These are phyloP conservation scores for Yamadazyma friedrichii DNA, from an alignment of 1,139 yeast species.

Conservation along the genomic window DNA sequence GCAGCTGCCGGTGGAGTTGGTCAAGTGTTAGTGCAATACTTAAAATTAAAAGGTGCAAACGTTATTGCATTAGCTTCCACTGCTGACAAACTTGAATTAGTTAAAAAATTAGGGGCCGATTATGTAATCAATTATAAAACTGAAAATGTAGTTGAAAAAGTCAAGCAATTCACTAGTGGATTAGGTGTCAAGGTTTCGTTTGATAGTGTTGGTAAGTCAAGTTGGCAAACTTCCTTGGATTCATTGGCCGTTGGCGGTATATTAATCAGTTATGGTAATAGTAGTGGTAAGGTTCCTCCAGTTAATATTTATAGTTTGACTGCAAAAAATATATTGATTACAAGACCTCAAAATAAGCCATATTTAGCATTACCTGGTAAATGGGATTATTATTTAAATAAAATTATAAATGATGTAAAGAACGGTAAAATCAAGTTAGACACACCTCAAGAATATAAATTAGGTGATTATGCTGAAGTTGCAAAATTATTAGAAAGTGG, in stretches of 20 bases:
- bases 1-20: slow-evolving; percentile 98
- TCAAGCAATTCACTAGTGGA: slow-evolving; percentile 65
- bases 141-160: slow-evolving; percentile 57
- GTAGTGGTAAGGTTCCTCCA: slow-evolving; percentile 84
- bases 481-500: slow-evolving; percentile 69
- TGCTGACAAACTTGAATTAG: slow-evolving; percentile 59
- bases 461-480: slow-evolving; percentile 64
- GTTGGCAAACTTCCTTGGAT: slow-evolving; percentile 65
- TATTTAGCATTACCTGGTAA: slow-evolving; percentile 57
- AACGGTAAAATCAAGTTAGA: slow-evolving; percentile 51
- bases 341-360: slow-evolving; percentile 61
- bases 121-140: slow-evolving; percentile 57
- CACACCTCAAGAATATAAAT: slow-evolving; percentile 55
- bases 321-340: slow-evolving; percentile 59
- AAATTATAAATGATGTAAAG: slow-evolving; percentile 44
- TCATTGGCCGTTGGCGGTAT: slow-evolving; percentile 70
- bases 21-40: slow-evolving; percentile 61
- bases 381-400: slow-evolving; percentile 52
- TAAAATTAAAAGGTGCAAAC: slow-evolving; percentile 62
- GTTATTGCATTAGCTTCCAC: slow-evolving; percentile 85
- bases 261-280: slow-evolving; percentile 76
- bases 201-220: slow-evolving; percentile 82
- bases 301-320: slow-evolving; percentile 48
- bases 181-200: slow-evolving; percentile 71
- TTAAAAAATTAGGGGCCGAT: slow-evolving; percentile 74